These are phyloP conservation scores for Sideroxylon spinosum DNA, from an alignment of 179 eudicot genomes.

Conservation along the genomic window DNA sequence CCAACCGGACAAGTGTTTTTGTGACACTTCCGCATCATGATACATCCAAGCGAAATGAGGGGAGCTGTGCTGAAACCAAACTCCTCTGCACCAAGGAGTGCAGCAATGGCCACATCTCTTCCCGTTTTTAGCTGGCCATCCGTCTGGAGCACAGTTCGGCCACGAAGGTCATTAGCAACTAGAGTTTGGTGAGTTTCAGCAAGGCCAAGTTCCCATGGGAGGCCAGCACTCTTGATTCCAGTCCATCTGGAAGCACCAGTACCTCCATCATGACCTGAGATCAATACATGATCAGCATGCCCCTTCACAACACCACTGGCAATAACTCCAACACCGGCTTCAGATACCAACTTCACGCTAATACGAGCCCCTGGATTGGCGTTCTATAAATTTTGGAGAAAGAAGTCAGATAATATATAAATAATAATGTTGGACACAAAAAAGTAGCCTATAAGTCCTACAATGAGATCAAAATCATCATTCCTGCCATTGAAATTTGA, in stretches of 20 bases:
- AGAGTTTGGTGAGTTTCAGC: conserved; percentile 99
- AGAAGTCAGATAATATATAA: conserved; percentile 9
- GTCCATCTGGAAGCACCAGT: conserved; percentile 99
- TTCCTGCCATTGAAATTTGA: neutral
- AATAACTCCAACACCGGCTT: conserved; percentile 98
- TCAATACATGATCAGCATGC: conserved; percentile 93
- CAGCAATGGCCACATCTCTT: conserved; percentile 95
- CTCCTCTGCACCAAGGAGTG: conserved; percentile 98
- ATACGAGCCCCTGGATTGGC: conserved; percentile 94
- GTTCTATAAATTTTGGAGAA: conserved; percentile 40
- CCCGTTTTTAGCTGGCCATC: conserved; percentile 98
- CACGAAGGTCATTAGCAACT: conserved; percentile 96
- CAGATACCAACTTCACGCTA: conserved; percentile 96
- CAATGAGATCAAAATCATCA: neutral
- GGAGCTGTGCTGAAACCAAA: conserved; percentile 99
- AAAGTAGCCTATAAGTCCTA: neutral
- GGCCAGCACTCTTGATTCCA: conserved; percentile 98
- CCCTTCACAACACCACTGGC: conserved; percentile 99
- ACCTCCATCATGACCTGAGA: conserved; percentile 99
- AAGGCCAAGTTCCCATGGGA: conserved; percentile 99
- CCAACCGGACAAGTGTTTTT: conserved; percentile 99
- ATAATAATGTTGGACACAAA: neutral
- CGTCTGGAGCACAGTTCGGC: conserved; percentile 82
- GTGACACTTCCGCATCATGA: conserved; percentile 99
- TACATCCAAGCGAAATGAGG: conserved; percentile 92